phyloP scores from a whole-genome alignment of 768 basidiomycete species.

The Mrakia hoshinonis region DNA sequence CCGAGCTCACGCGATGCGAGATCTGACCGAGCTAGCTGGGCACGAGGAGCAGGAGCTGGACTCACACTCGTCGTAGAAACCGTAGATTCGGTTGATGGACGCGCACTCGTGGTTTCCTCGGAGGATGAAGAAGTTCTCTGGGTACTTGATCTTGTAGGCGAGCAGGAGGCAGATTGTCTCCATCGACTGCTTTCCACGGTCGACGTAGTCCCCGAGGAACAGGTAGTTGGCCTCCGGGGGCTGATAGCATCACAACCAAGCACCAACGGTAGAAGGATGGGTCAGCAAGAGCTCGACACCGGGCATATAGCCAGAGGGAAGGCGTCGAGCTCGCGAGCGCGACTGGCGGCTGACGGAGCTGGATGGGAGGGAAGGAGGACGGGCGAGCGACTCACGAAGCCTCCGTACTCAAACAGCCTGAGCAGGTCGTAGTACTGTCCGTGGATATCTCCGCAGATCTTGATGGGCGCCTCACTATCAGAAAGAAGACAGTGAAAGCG shows the following conservation, averaged over 20 bases:
- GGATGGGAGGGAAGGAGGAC: not conserved
- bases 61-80: slow-evolving; percentile 99
- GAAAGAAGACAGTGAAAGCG: not conserved
- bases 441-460: slow-evolving; percentile 99
- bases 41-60: slow-evolving; percentile 30
- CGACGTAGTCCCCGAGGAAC: slow-evolving; percentile 98
- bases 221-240: slow-evolving; percentile 99
- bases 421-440: slow-evolving; percentile 99
- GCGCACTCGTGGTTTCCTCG: slow-evolving; percentile 99
- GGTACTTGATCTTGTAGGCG: slow-evolving; percentile 96
- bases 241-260: not conserved
- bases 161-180: slow-evolving; percentile 99
- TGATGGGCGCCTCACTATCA: slow-evolving; percentile 79
- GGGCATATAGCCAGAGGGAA: not conserved
- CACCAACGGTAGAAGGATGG: not conserved
- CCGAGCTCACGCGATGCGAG: too few species aligned
- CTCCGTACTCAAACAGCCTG: slow-evolving; percentile 96
- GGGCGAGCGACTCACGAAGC: slow-evolving; percentile 49
- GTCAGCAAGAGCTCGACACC: not conserved
- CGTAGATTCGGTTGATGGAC: slow-evolving; percentile 98
- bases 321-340: too few species aligned
- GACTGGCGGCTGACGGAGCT: not conserved
- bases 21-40: too few species aligned
- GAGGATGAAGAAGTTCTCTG: slow-evolving; percentile 99
- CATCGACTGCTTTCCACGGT: slow-evolving; percentile 95